These are phyloP conservation scores for Chalaropsis thielavioides DNA, from an alignment of 2,329 filamentous ascomycete species.

Conservation along the genomic window DNA sequence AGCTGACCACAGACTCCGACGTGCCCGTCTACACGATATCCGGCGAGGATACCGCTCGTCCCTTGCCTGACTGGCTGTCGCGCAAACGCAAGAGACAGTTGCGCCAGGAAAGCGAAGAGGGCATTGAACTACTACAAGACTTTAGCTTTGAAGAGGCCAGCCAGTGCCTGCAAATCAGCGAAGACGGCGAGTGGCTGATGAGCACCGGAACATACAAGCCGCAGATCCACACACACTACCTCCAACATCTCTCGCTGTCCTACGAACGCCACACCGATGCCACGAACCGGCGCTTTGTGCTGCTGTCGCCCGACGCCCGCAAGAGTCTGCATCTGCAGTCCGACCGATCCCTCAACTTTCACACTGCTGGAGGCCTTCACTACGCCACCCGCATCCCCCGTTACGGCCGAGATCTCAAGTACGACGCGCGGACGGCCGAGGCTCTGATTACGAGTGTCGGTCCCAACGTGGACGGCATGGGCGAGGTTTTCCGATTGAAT, in stretches of 20 bases:
- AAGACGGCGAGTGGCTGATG: conserved; percentile 96
- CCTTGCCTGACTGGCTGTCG: conserved; percentile 89
- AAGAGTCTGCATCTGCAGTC: conserved; percentile 90
- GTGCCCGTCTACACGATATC: conserved; percentile 92
- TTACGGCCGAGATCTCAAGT: conserved; percentile 80
- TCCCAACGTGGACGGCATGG: conserved; percentile 68
- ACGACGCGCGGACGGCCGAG: conserved; percentile 69
- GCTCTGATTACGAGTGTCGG: conserved; percentile 79
- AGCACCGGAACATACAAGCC: conserved; percentile 64
- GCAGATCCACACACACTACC: conserved; percentile 90
- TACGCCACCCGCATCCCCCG: conserved; percentile 80
- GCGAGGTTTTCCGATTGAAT: conserved; percentile 87
- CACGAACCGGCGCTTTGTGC: conserved; percentile 77
- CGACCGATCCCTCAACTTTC: conserved; percentile 83
- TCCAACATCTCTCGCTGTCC: conserved; percentile 85
- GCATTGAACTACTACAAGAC: conserved; percentile 88
- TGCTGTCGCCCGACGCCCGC: conserved; percentile 80
- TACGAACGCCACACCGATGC: conserved; percentile 84
- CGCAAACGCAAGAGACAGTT: conserved; percentile 77
- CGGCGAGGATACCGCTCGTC: conserved; percentile 72
- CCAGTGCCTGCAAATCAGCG: conserved; percentile 73
- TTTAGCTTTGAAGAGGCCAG: conserved; percentile 97
- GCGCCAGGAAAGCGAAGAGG: conserved; percentile 84
- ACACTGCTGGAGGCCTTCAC: conserved; percentile 76
- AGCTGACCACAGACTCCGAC: conserved; percentile 65